Evolutionary conservation across 169 alveolate genomes (phyloP).

Genomic region (Plasmodium ovale): DNA sequence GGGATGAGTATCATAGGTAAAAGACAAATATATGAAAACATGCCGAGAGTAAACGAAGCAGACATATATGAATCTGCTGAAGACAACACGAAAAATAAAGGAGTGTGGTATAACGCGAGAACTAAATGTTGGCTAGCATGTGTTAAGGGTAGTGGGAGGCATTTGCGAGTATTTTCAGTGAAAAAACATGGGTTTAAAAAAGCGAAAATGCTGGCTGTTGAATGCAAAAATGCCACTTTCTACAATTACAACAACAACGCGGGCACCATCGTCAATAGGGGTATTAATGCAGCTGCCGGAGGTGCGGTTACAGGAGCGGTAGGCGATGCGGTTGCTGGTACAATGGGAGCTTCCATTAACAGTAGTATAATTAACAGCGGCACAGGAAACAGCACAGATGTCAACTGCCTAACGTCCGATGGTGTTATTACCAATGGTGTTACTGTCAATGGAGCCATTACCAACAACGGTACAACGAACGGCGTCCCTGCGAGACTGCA

Average conservation of each 20-base stretch:
- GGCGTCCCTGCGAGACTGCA: background rate
- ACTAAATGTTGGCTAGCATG: slow-evolving; percentile 74
- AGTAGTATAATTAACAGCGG: background rate
- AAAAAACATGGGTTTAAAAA: slow-evolving; percentile 56
- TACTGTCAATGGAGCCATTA: too few species aligned
- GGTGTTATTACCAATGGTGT: too few species aligned
- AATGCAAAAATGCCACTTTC: slow-evolving; percentile 47
- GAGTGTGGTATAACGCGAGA: slow-evolving; percentile 72
- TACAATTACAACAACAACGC: slow-evolving; percentile 6
- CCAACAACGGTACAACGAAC: background rate
- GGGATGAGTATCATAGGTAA: background rate
- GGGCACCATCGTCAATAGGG: background rate
- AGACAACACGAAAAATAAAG: slow-evolving; percentile 48
- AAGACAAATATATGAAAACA: slow-evolving; percentile 4
- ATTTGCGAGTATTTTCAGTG: slow-evolving; percentile 65
- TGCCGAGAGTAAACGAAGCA: background rate
- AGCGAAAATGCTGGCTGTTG: slow-evolving; percentile 59
- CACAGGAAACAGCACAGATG: too few species aligned
- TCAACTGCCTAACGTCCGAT: too few species aligned
- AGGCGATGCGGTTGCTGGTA: background rate
- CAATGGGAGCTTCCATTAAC: background rate
- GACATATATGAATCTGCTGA: slow-evolving; percentile 27
- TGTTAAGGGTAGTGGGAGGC: slow-evolving; percentile 71
- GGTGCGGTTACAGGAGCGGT: background rate
- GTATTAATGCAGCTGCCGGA: background rate